phyloP scores from a whole-genome alignment of 139 green algal species.

The Volvox reticuliferus region DNA sequence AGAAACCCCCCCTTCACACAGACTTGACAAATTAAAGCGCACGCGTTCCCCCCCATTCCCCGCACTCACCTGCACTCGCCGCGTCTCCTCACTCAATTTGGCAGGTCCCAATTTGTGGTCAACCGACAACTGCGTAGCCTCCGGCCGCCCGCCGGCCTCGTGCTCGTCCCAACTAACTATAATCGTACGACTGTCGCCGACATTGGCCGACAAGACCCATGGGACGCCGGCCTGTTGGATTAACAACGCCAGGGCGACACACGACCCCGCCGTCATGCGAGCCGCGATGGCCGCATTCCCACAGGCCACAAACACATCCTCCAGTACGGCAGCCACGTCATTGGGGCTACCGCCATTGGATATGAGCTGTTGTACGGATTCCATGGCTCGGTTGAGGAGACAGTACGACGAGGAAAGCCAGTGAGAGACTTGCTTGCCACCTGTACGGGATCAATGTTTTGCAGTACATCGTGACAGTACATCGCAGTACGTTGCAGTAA shows the following conservation, averaged over 20 bases:
- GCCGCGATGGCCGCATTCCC: not conserved
- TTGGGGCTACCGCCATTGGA: constrained; percentile 19
- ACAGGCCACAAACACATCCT: constrained; percentile 22
- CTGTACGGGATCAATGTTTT: not conserved
- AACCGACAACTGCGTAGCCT: constrained; percentile 1
- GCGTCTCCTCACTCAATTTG: constrained; percentile 47
- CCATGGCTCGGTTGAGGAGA: constrained; percentile 34
- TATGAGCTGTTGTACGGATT: constrained; percentile 34
- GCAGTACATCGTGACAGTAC: too few species aligned
- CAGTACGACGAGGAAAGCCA: constrained; percentile 41
- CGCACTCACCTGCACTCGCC: constrained; percentile 40
- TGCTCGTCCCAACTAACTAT: constrained; percentile 43
- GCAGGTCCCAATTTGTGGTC: constrained; percentile 48
- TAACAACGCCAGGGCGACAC: constrained; percentile 32
- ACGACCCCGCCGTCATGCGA: constrained; percentile 26
- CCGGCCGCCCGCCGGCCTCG: not conserved
- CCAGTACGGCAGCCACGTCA: constrained; percentile 22
- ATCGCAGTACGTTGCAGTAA: too few species aligned
- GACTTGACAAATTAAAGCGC: too few species aligned
- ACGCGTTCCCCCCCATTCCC: not conserved
- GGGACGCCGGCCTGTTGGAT: constrained; percentile 12
- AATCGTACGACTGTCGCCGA: constrained; percentile 42
- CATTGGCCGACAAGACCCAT: constrained; percentile 40
- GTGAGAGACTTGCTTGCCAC: constrained; percentile 40
- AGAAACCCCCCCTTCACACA: too few species aligned